Base-by-base conservation (phyloP, 305 asterid genomes). In the Lippia alba region DNA sequence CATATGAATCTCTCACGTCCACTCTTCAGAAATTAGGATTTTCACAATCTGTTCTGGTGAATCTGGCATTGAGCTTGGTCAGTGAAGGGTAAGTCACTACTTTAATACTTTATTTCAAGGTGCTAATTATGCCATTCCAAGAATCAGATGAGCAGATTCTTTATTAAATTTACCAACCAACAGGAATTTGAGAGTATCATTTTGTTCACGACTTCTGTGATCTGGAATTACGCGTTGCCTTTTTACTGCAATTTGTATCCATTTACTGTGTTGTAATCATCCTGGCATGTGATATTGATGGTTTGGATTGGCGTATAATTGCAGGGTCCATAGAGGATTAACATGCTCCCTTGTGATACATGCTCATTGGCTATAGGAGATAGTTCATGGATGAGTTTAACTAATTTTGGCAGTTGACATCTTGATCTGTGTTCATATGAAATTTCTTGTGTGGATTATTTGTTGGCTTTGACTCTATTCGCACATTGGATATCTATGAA, bases 241-340 rank as follows among this genome's bases (percentile, higher is more conserved):
- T 74, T 82, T 81, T 81, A 74, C 46, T 77, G 80, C 79, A 74
- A 62, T 73, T 72, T 44, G 56, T 75, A 73, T 72, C 73, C 79
- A 73, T 83, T 79, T 81, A 68, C 81, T 74, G 46, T 82, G 80
- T 80, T 82, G 80, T 80, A 74, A 69, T 72, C 81, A 76, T 83
- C 70, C 75, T 87, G 73, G 85, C 83, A 76, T 82, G 90, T 64
- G 55, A 78, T 86, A 89, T 94, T 94, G 96, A 95, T 95, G 71
- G 76, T 92, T 69, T 87, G 96, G 99, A 87, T 92, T 92, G 98
- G 73, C 93, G 79, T 85, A 95, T 83, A 89, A 90, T 95, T 95
- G 99, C 99, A 95, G 99, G 99, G 86, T 82, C 84, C 79, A 82
- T 95, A 92, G 91, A 89, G 98, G 98, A 92, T 89, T 94, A 90